These are phyloP conservation scores for Panaeolus papilionaceus DNA, from an alignment of 768 basidiomycete genomes.

Conservation along the genomic window DNA sequence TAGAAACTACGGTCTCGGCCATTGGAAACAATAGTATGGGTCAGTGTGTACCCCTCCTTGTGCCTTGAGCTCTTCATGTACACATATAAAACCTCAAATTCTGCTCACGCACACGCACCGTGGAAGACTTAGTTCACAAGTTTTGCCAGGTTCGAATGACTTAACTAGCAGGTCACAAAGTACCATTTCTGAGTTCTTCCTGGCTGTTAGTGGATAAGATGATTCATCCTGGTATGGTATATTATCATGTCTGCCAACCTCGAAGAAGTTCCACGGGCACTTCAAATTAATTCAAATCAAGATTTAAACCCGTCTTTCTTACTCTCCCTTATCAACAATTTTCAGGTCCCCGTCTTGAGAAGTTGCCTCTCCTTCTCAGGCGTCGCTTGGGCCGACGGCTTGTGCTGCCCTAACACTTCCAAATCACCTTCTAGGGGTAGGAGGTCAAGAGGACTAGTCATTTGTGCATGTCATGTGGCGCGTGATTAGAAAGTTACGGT, in stretches of 20 bases:
- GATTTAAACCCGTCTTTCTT: not conserved
- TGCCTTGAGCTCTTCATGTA: not conserved
- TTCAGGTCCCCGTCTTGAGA: slow-evolving; percentile 13
- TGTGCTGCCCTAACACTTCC: not conserved
- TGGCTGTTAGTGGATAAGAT: not conserved
- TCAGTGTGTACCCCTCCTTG: not conserved
- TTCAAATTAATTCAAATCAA: slow-evolving; percentile 3
- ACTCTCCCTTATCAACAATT: not conserved
- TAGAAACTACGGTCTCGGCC: not conserved
- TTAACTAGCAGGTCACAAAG: not conserved
- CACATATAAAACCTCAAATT: too few species aligned
- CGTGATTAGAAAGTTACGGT: slow-evolving; percentile 3
- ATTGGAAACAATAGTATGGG: not conserved
- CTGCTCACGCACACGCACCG: too few species aligned
- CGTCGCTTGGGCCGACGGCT: slow-evolving; percentile 2
- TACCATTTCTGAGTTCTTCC: not conserved
- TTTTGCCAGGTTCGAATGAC: not conserved
- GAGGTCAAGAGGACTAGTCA: slow-evolving; percentile 1
- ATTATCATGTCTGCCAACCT: not conserved
- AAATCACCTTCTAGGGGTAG: slow-evolving; percentile 7
- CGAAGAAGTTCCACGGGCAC: not conserved
- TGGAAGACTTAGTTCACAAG: not conserved
- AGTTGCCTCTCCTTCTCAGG: not conserved
- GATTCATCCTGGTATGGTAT: not conserved
- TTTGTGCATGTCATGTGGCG: slow-evolving; percentile 1